Evolutionary conservation across 2,329 filamentous ascomycete species (phyloP), one percentile per base, ranked within the genome.

Genomic region (Colletotrichum sp.): DNA sequence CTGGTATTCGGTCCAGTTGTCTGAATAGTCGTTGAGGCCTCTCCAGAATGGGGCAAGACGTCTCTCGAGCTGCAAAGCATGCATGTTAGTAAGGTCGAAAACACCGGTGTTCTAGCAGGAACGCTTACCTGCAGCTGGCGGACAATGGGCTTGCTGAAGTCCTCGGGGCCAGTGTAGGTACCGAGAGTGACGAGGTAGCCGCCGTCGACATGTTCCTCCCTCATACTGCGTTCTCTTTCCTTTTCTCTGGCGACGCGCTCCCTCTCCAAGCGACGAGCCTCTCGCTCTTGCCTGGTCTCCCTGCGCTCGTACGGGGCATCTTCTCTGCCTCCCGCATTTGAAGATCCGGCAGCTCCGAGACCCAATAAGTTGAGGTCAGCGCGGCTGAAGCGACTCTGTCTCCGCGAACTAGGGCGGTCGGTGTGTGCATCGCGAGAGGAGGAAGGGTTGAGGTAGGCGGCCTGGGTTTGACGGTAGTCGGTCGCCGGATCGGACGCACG

Each of bases 41-140:
- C 94, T 93, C 96, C 96, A 99, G 84, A 99, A 99, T 0, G 97
- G 97, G 57, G 97, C 97, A 77, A 99, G 86, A 77, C 94, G 93
- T 79, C 97, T 92, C 85, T 99, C 97, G 83, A 99, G 96, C 96
- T 99, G 77, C 13, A 12, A 21, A 3, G 14, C 13, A 28, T 3
- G 12, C 7, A n/a, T 64, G 26, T 77, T 26, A 66, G 60, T 13
- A 30, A 18, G 28, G 36, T 64, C 57, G 34, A 57, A 13, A 10
- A 52, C 14, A 14, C 3, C 18, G 34, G 81, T 86, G 81, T 90
- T 26, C 12, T 13, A 8, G 32, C n/a, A n/a, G 24, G 24, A 4
- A 7, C 7, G 26, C 67, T 66, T 57, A 98, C 96, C 93, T 97
- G 96, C 71, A 99, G 87, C 83, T 98, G 96, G 79, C 97, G 92